Evolutionary conservation across 2,329 filamentous ascomycete genomes (phyloP).

Genomic region (Nigrospora sphaerica): DNA sequence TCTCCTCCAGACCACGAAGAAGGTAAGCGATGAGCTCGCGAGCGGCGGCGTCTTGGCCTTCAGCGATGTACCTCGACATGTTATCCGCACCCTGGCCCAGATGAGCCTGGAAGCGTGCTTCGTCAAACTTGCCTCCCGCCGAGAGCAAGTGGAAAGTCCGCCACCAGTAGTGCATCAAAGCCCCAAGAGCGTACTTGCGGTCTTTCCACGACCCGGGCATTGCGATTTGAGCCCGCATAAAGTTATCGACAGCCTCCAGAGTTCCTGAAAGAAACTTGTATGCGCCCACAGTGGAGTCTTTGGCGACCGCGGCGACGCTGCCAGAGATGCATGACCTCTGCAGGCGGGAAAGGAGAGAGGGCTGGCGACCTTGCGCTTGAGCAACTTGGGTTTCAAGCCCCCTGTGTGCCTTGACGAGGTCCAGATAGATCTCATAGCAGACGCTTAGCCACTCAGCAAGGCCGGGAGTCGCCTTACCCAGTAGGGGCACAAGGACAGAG

Average conservation of each 20-base stretch:
- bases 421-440: constrained; percentile 43
- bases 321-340: constrained; percentile 52
- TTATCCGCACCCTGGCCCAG: constrained; percentile 42
- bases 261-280: constrained; percentile 41
- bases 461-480: constrained; percentile 27
- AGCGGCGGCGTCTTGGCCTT: constrained; percentile 16
- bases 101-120: constrained; percentile 58
- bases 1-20: constrained; percentile 35
- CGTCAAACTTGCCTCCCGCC: constrained; percentile 39
- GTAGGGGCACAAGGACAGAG: constrained; percentile 38
- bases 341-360: constrained; percentile 50
- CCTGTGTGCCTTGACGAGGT: constrained; percentile 33
- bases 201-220: constrained; percentile 23
- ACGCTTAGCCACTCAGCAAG: constrained; percentile 41
- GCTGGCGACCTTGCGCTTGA: constrained; percentile 36
- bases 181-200: constrained; percentile 24
- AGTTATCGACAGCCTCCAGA: constrained; percentile 33
- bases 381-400: constrained; percentile 32
- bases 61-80: constrained; percentile 25
- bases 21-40: constrained; percentile 32
- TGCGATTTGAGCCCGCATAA: constrained; percentile 27
- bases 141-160: constrained; percentile 43
- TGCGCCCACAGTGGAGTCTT: constrained; percentile 52
- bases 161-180: constrained; percentile 46
- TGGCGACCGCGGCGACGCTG: constrained; percentile 47